Percentiles rank a stretch among this genome's conserved stretches.
Evolutionary conservation across 129 eudicot species (phyloP).

Genomic region (Glebionis coronaria): DNA sequence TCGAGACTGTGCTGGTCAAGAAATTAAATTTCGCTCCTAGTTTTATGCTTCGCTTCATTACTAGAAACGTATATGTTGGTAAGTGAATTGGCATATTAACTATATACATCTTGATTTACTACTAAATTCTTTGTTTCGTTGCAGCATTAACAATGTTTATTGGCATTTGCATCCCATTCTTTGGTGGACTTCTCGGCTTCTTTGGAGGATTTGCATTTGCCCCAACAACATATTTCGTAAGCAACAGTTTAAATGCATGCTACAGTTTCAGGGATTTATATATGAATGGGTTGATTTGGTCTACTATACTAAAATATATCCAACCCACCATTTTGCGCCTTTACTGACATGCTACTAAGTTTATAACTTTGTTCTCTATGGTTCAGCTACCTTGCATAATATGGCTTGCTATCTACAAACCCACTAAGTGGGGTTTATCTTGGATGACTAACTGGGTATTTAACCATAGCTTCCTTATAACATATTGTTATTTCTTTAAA

Average conservation of each 20-base stretch:
- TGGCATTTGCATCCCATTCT: slow-evolving; percentile 58
- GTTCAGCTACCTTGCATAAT: slow-evolving; percentile 84
- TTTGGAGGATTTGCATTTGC: slow-evolving; percentile 80
- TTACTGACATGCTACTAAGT: background rate
- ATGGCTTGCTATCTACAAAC: slow-evolving; percentile 78
- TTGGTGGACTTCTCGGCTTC: slow-evolving; percentile 64
- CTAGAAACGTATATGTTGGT: slow-evolving; percentile 69
- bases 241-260: slow-evolving; percentile 4
- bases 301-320: too few species aligned
- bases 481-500: background rate
- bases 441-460: slow-evolving; percentile 82
- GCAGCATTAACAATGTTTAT: slow-evolving; percentile 64
- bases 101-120: background rate
- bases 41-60: slow-evolving; percentile 44
- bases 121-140: slow-evolving; percentile 9
- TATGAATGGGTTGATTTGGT: background rate
- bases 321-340: too few species aligned
- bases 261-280: background rate
- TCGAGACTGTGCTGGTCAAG: slow-evolving; percentile 69
- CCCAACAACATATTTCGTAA: slow-evolving; percentile 67
- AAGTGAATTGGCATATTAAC: slow-evolving; percentile 13
- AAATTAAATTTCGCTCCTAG: slow-evolving; percentile 53
- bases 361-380: background rate
- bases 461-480: slow-evolving; percentile 10
- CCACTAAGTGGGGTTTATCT: slow-evolving; percentile 55